A percentile compares a stretch with the other conserved stretches of the same genome.
Evolutionary conservation across 495 filamentous ascomycete genomes (phyloP).

Genomic region (Polyplosphaeria fusca): DNA sequence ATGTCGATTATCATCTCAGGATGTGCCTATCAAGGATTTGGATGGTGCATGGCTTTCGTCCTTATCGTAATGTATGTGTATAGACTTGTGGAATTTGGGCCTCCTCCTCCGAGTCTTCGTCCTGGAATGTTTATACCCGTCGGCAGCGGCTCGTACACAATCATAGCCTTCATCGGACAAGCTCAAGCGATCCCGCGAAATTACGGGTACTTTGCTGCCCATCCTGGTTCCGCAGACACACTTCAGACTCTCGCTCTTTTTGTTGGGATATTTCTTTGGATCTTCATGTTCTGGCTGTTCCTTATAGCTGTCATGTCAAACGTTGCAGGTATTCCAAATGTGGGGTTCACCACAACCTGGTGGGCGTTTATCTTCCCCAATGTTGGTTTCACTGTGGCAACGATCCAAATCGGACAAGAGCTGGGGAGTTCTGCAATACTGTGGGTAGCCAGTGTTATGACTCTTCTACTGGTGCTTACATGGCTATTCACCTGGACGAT

Average conservation of each 20-base stretch:
- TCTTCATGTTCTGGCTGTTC: slow-evolving; percentile 71
- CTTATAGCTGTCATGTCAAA: slow-evolving; percentile 54
- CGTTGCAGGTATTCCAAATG: slow-evolving; percentile 50
- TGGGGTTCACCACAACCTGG: slow-evolving; percentile 55
- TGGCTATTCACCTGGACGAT: slow-evolving; percentile 55
- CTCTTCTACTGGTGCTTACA: slow-evolving; percentile 52
- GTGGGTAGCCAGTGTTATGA: slow-evolving; percentile 52
- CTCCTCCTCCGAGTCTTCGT: slow-evolving; percentile 47
- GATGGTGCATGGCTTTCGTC: slow-evolving; percentile 8
- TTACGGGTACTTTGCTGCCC: slow-evolving; percentile 32
- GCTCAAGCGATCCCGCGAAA: slow-evolving; percentile 46
- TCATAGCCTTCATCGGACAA: slow-evolving; percentile 63
- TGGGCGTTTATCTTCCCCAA: slow-evolving; percentile 60
- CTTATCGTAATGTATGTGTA: slow-evolving; percentile 47
- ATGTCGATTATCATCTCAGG: slow-evolving; percentile 26
- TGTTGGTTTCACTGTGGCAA: slow-evolving; percentile 50
- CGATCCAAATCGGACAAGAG: slow-evolving; percentile 46
- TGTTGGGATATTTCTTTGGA: slow-evolving; percentile 63
- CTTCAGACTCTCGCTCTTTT: slow-evolving; percentile 52
- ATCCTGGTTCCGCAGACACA: slow-evolving; percentile 38
- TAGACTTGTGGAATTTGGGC: slow-evolving; percentile 57
- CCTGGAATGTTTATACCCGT: slow-evolving; percentile 73
- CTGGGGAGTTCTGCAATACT: slow-evolving; percentile 45
- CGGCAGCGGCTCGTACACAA: slow-evolving; percentile 59
- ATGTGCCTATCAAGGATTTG: slow-evolving; percentile 23